Base-by-base conservation (phyloP, 148 eudicot species). In the Fallopia convolvulus region DNA sequence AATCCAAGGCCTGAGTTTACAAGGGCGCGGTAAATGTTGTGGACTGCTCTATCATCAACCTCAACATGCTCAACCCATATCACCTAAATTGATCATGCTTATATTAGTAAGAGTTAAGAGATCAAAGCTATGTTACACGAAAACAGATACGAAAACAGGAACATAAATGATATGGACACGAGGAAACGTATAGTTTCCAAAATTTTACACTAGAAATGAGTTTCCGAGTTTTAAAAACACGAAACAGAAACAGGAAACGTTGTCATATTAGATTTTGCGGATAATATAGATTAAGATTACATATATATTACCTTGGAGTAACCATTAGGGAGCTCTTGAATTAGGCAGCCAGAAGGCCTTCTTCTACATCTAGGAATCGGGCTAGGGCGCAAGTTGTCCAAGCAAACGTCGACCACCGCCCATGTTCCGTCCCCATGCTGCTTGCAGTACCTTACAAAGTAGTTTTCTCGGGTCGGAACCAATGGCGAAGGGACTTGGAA, bases 1-100 rank as follows among this genome's bases (percentile, higher is more conserved):
- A 89, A 94, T 0, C 91, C 99, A 20, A 92, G 87, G 58, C 97
- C 94, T 0, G 99, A 83, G 60, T 86, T 87, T 5, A 94, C 99
- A 0, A 92, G 87, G 10, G 84, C 81, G 61, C 86, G 84, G 84
- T 92, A 94, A 44, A 94, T 85, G 81, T 36, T 87, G 61, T 92
- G 99, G 60, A 89, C 97, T 0, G 87, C 88, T 23, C 93, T 84
- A 58, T 92, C 97, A 42, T 94, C 99, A 20, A 92, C 84, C 82
- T 94, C 99, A 0, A 91, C 96, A 77, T 94, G 96, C 76, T 94
- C 99, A 15, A 94, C 83, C 98, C 98, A 94, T 55, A 79, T 88
- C 48, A 94, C 97, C 97, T 93, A 49, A 11, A 46, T 10, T 48
- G 52, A n/a, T 42, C 52, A 48, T 44, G 53, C 11, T 23, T 11